Conservation (phyloP, 164 flowering plant genomes). For the Aristolochia californica region DNA sequence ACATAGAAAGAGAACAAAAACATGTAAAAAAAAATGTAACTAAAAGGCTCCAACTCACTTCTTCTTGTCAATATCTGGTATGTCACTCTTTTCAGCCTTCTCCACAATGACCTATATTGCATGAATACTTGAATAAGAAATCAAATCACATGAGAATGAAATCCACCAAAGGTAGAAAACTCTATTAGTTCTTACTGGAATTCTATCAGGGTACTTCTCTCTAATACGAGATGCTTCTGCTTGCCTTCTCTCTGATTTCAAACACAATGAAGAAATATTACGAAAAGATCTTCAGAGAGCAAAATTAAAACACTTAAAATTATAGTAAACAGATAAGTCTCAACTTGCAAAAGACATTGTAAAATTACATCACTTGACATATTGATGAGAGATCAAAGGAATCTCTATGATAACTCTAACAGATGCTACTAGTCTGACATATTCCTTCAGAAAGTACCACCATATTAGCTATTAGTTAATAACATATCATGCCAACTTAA, state of each 20-base stretch:
- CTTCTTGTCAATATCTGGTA: constrained; percentile 88
- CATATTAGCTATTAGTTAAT: too few relatives aligned
- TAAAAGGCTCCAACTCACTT: constrained; percentile 39
- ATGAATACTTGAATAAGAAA: constrained; percentile 3
- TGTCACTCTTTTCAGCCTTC: constrained; percentile 71
- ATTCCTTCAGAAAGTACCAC: too few relatives aligned
- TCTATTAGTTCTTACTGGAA: constrained; percentile 40
- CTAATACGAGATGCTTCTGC: constrained; percentile 81
- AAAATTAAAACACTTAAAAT: background rate
- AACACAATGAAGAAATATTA: background rate
- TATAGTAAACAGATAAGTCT: too few relatives aligned
- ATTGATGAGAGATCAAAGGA: too few relatives aligned
- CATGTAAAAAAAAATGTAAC: background rate
- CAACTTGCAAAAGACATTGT: too few relatives aligned
- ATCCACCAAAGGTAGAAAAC: background rate
- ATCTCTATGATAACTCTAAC: too few relatives aligned
- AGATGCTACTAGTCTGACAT: too few relatives aligned
- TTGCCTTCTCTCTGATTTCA: constrained; percentile 58
- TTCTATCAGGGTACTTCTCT: constrained; percentile 83
- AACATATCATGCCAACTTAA: too few relatives aligned
- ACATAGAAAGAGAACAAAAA: background rate
- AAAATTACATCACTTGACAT: too few relatives aligned
- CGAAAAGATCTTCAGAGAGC: background rate
- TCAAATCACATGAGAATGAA: background rate
- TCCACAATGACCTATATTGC: constrained; percentile 65